Base-by-base conservation (phyloP, 371 early-diverging fungal genomes). In the Mucor velutinosus region DNA sequence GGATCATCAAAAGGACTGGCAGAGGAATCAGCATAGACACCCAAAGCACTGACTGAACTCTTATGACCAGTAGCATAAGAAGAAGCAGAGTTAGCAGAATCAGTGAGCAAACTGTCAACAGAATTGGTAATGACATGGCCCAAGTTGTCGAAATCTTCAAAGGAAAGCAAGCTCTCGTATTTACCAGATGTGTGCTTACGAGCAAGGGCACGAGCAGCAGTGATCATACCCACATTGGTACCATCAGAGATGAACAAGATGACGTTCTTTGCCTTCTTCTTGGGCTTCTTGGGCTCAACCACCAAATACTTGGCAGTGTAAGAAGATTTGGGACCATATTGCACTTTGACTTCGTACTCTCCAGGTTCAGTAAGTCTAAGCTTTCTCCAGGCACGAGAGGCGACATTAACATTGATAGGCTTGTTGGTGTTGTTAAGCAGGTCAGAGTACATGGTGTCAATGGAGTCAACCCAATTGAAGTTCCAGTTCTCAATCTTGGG, bases 211-310 rank as follows among this genome's bases (percentile, higher is more conserved):
- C 87, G 75, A 62, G 87, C 86, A 63, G 89, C 89, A 35, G 87
- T 86, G 61, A 86, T 86, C 86, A 86, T 86, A 70, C 83, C 83
- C 39, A 80, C 76, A 64, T 83, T 85, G 76, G 87, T 89, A 80
- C 92, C 92, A 74, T 92, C 92, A 66, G 90, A 87, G 64, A 92
- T 89, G 76, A 92, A 90, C 35, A 90, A 66, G 55, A 90, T 84
- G 10, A 88, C 86, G 76, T 92, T 92, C 82, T 90, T 90, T 65
- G 89, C 91, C 71, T 87, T 86, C 68, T 87, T 83, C 72, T 80
- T 82, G 51, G 78, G 76, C n/a, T 73, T 65, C 65, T 80, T 83
- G 45, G 86, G 81, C 64, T 80, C 61, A 39, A 81, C 67, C 33
- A 81, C 78, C 3, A 39, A 64, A 29, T 81, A 81, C 11, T 74